Percentiles rank a stretch among this genome's conserved stretches.
These are phyloP conservation scores for Pharus latifolius DNA, from an alignment of 176 grass and related monocot genomes.

Conservation along the genomic window DNA sequence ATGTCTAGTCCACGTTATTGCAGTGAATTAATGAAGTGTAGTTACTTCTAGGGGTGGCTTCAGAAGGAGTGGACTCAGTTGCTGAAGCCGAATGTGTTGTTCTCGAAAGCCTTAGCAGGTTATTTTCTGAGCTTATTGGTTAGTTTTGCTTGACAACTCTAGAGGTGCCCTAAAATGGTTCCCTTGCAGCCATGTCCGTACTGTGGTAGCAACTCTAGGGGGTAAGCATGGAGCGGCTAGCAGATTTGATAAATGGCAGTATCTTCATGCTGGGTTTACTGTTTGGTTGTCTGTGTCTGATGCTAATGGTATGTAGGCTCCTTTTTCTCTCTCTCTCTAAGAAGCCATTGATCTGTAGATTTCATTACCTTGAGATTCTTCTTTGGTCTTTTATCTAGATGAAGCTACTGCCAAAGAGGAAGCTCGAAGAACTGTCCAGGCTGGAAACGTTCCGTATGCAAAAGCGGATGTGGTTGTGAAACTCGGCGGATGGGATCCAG, in stretches of 20 bases:
- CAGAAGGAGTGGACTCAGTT: conserved; percentile 67
- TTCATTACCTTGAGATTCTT: neutral
- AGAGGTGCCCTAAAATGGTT: neutral
- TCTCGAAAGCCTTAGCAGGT: conserved; percentile 92
- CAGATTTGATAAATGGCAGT: conserved; percentile 69
- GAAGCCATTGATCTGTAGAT: neutral
- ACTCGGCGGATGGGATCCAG: conserved; percentile 66
- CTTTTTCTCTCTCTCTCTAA: neutral
- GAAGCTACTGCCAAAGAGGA: conserved; percentile 81
- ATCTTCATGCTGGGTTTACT: conserved; percentile 77
- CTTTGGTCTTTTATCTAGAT: conserved; percentile 27
- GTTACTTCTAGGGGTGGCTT: conserved; percentile 59
- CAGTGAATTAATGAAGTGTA: conserved; percentile 17
- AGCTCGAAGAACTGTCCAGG: conserved; percentile 44
- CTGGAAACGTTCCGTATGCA: conserved; percentile 56
- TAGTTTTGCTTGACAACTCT: neutral
- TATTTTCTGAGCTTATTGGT: neutral
- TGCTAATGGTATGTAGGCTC: conserved; percentile 33
- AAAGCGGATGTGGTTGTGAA: conserved; percentile 90
- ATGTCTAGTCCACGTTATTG: neutral
- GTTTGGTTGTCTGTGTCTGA: conserved; percentile 77
- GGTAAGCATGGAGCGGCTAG: conserved; percentile 81
- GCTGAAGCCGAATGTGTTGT: conserved; percentile 73
- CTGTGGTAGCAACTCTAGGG: conserved; percentile 71
- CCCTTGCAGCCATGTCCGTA: conserved; percentile 59